Conservation (phyloP, 2,329 filamentous ascomycete species). For the Blumeriella jaapii region DNA sequence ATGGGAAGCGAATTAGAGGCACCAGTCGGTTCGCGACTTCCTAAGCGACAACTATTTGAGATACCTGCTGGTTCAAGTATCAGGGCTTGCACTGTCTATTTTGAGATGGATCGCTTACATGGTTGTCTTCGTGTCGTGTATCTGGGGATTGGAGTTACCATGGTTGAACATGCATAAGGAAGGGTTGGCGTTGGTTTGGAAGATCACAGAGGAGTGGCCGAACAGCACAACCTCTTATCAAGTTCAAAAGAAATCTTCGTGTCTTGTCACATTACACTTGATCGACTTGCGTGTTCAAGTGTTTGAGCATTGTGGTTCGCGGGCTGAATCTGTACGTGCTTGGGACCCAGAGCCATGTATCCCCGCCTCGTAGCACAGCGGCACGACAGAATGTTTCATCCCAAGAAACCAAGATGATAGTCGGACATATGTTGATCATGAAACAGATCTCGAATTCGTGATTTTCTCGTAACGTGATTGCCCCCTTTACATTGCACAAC, state of each 20-base stretch:
- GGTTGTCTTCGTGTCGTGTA: neutral
- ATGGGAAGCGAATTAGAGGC: constrained; percentile 44
- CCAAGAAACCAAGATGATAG: constrained; percentile 9
- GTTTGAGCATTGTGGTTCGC: too few relatives aligned
- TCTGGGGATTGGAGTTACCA: neutral
- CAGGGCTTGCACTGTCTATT: neutral
- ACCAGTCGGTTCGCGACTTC: constrained; percentile 40
- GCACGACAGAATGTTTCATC: constrained; percentile 5
- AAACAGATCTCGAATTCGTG: too few relatives aligned
- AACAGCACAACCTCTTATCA: neutral
- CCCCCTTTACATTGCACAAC: neutral
- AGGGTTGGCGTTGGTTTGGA: neutral
- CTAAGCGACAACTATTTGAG: too few relatives aligned
- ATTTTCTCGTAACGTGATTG: constrained; percentile 9
- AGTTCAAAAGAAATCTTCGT: neutral
- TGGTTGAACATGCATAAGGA: neutral
- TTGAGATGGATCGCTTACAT: neutral
- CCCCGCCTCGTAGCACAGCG: constrained; percentile 2
- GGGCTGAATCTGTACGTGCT: too few relatives aligned
- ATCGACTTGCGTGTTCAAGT: neutral
- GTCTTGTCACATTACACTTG: neutral
- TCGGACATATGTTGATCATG: constrained; percentile 5
- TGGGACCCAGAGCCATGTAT: constrained; percentile 5
- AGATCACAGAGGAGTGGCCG: neutral
- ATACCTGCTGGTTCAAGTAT: too few relatives aligned